These are phyloP conservation scores for Artemisia annua DNA, from an alignment of 129 eudicot species.

Conservation along the genomic window DNA sequence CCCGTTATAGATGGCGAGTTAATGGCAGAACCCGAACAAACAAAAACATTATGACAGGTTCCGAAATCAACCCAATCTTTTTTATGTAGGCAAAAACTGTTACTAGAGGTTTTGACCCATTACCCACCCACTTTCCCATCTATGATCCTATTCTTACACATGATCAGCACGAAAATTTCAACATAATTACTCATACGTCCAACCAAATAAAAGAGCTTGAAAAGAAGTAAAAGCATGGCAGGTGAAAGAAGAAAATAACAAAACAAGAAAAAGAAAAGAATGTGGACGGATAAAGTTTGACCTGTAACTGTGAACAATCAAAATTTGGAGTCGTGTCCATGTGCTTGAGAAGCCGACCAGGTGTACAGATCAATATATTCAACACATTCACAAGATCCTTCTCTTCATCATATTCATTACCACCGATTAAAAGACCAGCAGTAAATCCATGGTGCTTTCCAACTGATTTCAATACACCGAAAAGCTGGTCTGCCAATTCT, in stretches of 20 bases:
- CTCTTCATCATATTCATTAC: conserved; percentile 77
- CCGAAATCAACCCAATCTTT: not conserved
- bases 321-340: conserved; percentile 96
- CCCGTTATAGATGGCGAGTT: no score
- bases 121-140: not conserved
- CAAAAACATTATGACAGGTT: not conserved
- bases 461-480: conserved; percentile 70
- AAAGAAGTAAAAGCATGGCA: not conserved
- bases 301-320: conserved; percentile 93
- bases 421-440: conserved; percentile 95
- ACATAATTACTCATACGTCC: not conserved
- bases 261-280: not conserved
- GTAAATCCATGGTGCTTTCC: conserved; percentile 89
- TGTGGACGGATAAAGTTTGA: conserved; percentile 25
- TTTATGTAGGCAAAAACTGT: not conserved
- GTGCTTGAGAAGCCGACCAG: conserved; percentile 97
- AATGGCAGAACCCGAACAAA: not conserved
- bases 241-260: not conserved
- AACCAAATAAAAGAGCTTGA: not conserved
- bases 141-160: conserved; percentile 7
- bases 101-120: not conserved
- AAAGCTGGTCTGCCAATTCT: conserved; percentile 80
- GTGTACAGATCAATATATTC: conserved; percentile 89
- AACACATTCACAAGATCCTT: conserved; percentile 77
- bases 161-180: conserved; percentile 1